These are phyloP conservation scores for Phellinidium pouzarii DNA, from an alignment of 1,284 basidiomycete genomes.

Conservation along the genomic window DNA sequence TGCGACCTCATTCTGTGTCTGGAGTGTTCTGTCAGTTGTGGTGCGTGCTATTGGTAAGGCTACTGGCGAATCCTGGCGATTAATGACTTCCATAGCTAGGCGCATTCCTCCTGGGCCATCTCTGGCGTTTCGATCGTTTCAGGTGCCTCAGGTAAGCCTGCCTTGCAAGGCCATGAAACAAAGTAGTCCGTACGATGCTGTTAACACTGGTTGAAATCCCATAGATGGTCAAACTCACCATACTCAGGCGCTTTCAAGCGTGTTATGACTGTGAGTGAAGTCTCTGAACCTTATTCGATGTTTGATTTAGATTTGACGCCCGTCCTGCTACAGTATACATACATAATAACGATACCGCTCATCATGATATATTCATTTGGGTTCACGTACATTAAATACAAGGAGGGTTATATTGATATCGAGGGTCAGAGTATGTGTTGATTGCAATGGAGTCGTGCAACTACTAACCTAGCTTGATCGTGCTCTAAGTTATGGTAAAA, in stretches of 20 bases:
- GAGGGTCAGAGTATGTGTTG: slow-evolving; percentile 42
- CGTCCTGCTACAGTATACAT: slow-evolving; percentile 51
- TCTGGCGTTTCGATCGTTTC: slow-evolving; percentile 75
- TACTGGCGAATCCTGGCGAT: background rate
- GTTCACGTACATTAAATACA: slow-evolving; percentile 63
- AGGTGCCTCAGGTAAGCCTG: slow-evolving; percentile 58
- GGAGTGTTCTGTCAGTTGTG: slow-evolving; percentile 47
- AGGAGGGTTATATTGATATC: slow-evolving; percentile 48
- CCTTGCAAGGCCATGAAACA: slow-evolving; percentile 25
- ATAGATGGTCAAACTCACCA: slow-evolving; percentile 60
- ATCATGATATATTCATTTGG: slow-evolving; percentile 53
- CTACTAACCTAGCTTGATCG: background rate
- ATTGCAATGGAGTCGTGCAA: background rate
- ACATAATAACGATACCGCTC: slow-evolving; percentile 55
- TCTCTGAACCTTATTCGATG: background rate
- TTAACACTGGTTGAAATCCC: background rate
- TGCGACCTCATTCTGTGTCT: slow-evolving; percentile 52
- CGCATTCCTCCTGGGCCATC: slow-evolving; percentile 57
- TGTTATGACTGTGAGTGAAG: slow-evolving; percentile 71
- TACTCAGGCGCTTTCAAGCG: slow-evolving; percentile 69
- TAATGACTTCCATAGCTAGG: slow-evolving; percentile 38
- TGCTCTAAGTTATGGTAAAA: slow-evolving; percentile 51
- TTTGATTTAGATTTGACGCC: background rate
- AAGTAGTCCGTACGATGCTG: background rate
- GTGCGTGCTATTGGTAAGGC: slow-evolving; percentile 31